Evolutionary conservation across 192 early-diverging fungal genomes (phyloP).

Genomic region (Tieghemiomyces parasiticus): DNA sequence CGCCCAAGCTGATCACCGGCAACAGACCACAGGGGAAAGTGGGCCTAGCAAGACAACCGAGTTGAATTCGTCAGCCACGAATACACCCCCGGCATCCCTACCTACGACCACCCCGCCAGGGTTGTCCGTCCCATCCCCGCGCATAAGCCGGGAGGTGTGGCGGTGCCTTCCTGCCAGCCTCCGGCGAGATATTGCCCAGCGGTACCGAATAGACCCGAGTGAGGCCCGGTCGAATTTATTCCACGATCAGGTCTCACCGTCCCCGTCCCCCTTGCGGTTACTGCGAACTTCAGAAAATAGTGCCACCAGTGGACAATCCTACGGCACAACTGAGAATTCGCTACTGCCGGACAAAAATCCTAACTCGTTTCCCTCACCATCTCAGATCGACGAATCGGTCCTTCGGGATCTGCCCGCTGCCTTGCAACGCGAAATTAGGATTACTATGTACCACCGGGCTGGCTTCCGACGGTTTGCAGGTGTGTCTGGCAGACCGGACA

Average conservation of each 20-base stretch:
- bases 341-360: not conserved
- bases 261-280: too few relatives aligned
- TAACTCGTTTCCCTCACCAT: not conserved
- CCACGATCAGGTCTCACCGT: not conserved
- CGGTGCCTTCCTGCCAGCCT: not conserved
- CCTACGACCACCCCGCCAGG: not conserved
- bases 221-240: not conserved
- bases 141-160: conserved; percentile 7
- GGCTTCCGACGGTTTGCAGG: not conserved
- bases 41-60: not conserved
- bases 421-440: not conserved
- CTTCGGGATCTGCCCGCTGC: not conserved
- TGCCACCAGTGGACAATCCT: not conserved
- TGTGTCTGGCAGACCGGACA: not conserved
- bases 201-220: not conserved
- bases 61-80: not conserved
- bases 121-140: conserved; percentile 4
- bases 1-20: not conserved
- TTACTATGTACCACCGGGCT: not conserved
- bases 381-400: not conserved
- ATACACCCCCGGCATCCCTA: not conserved
- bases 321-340: not conserved
- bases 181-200: not conserved
- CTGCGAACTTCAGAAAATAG: too few relatives aligned
- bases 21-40: not conserved